phyloP scores from a whole-genome alignment of 805 yeast species.

The Teunomyces tritomae region DNA sequence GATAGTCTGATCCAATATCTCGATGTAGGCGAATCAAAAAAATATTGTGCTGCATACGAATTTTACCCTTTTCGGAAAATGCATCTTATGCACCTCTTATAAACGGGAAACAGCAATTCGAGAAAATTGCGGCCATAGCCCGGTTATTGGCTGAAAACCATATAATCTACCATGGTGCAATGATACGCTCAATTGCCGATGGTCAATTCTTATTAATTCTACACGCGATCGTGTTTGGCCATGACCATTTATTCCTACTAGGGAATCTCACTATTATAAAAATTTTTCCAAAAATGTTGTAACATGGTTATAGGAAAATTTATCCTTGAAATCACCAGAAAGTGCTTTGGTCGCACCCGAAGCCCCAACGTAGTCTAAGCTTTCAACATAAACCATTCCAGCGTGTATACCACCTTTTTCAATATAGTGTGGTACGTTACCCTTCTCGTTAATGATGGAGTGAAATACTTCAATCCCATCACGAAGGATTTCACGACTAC shows the following conservation, averaged over 20 bases:
- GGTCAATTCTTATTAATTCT: neutral
- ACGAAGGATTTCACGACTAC: slow-evolving; percentile 33
- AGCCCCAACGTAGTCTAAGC: slow-evolving; percentile 26
- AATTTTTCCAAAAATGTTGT: slow-evolving; percentile 15
- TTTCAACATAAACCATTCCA: slow-evolving; percentile 31
- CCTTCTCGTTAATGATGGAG: slow-evolving; percentile 17
- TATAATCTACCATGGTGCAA: neutral
- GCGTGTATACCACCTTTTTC: slow-evolving; percentile 39
- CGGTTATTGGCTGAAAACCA: neutral
- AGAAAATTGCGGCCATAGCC: neutral
- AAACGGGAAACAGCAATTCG: neutral
- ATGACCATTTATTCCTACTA: neutral
- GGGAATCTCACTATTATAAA: neutral
- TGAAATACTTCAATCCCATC: slow-evolving; percentile 27
- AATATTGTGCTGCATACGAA: neutral
- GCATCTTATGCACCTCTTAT: neutral
- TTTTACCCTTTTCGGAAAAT: neutral
- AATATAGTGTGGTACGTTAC: slow-evolving; percentile 16
- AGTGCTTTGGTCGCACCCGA: slow-evolving; percentile 21
- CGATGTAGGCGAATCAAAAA: neutral
- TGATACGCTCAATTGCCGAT: neutral
- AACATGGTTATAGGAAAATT: slow-evolving; percentile 15
- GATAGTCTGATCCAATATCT: neutral
- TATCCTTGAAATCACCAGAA: slow-evolving; percentile 22
- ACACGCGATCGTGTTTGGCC: neutral